Evolutionary conservation across 768 basidiomycete genomes (phyloP).

Genomic region (Pisolithus albus): DNA sequence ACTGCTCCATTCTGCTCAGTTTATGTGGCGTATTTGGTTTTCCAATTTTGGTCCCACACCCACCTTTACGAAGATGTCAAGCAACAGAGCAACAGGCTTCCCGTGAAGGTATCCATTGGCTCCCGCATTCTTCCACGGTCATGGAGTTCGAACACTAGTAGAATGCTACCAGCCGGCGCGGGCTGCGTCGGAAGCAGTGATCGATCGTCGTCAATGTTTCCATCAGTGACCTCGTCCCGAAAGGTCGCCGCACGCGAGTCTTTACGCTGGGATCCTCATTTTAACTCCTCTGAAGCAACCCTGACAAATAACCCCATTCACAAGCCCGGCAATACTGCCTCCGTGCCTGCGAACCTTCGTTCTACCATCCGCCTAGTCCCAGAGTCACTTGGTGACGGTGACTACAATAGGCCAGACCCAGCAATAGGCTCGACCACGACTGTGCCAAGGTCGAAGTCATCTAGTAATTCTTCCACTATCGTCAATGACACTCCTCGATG

Average conservation of each 20-base stretch:
- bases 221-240: slow-evolving; percentile 9
- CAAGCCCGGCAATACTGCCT: not conserved
- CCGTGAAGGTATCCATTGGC: slow-evolving; percentile 27
- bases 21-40: slow-evolving; percentile 45
- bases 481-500: not conserved
- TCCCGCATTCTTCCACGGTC: slow-evolving; percentile 22
- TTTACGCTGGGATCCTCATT: slow-evolving; percentile 5
- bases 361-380: slow-evolving; percentile 23
- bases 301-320: slow-evolving; percentile 10
- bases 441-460: slow-evolving; percentile 7
- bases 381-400: slow-evolving; percentile 4
- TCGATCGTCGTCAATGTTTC: too few relatives aligned
- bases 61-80: slow-evolving; percentile 45
- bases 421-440: slow-evolving; percentile 7
- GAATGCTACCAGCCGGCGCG: slow-evolving; percentile 15
- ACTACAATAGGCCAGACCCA: not conserved
- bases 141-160: slow-evolving; percentile 20
- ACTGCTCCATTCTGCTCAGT: slow-evolving; percentile 26
- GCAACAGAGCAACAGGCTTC: slow-evolving; percentile 36
- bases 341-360: not conserved
- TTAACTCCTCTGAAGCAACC: slow-evolving; percentile 24
- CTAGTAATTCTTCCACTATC: slow-evolving; percentile 9
- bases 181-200: slow-evolving; percentile 9
- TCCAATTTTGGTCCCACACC: slow-evolving; percentile 52
- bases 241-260: slow-evolving; percentile 4